These are phyloP conservation scores for Kodamaea arcana DNA, from an alignment of 1,139 yeast species.

Conservation along the genomic window DNA sequence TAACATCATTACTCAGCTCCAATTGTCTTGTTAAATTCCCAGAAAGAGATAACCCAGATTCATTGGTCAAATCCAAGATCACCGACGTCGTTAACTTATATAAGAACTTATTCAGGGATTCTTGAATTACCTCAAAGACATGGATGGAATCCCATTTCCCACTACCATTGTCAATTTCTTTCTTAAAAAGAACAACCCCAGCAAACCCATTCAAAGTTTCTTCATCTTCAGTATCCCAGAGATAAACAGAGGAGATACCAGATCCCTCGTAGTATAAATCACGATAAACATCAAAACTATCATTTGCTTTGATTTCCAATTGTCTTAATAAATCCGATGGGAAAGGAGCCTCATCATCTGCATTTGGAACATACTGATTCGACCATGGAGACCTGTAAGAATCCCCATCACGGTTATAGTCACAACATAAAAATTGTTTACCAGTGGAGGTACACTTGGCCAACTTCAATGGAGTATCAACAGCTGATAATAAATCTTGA, in stretches of 20 bases:
- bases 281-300: conserved; percentile 87
- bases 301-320: conserved; percentile 79
- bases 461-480: conserved; percentile 76
- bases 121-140: conserved; percentile 72
- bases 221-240: conserved; percentile 75
- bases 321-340: conserved; percentile 68
- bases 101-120: conserved; percentile 42
- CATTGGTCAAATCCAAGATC: conserved; percentile 59
- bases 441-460: conserved; percentile 56
- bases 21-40: conserved; percentile 85
- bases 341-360: conserved; percentile 57
- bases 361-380: conserved; percentile 66
- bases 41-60: conserved; percentile 50
- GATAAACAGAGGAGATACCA: conserved; percentile 75
- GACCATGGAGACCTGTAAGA: conserved; percentile 91
- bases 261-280: conserved; percentile 96
- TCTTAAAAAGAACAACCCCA: conserved; percentile 85
- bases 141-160: conserved; percentile 92
- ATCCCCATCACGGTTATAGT: conserved; percentile 93
- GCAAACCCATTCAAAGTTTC: conserved; percentile 57
- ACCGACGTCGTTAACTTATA: conserved; percentile 87
- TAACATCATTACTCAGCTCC: conserved; percentile 46
- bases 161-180: conserved; percentile 48
- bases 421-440: conserved; percentile 78
- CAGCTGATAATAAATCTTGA: conserved; percentile 80